Evolutionary conservation across 495 filamentous ascomycete genomes (phyloP).

Genomic region (Penicillium paxilli): DNA sequence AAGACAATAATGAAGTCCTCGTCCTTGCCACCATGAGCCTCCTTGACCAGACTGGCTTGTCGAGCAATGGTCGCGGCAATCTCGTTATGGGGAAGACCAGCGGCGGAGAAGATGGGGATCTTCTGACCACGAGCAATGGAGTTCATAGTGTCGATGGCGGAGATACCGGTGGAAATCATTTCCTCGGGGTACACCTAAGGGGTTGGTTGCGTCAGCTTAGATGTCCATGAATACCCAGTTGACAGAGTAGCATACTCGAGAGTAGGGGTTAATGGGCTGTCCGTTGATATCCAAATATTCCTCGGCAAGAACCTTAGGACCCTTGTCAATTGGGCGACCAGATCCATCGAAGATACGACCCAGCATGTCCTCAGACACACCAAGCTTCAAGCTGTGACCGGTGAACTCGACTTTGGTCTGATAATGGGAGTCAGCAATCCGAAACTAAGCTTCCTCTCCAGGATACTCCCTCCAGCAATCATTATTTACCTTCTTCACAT

Average conservation of each 20-base stretch:
- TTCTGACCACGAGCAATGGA: conserved; percentile 99
- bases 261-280: conserved; percentile 98
- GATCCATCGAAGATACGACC: conserved; percentile 99
- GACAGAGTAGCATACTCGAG: conserved; percentile 61
- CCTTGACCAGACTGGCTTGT: conserved; percentile 95
- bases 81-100: conserved; percentile 98
- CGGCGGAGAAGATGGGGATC: conserved; percentile 98
- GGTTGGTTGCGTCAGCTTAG: conserved; percentile 15
- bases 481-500: conserved; percentile 85
- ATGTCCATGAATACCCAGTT: not conserved
- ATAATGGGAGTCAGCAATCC: conserved; percentile 22
- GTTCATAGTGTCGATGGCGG: conserved; percentile 99
- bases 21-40: conserved; percentile 92
- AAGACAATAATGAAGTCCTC: conserved; percentile 99
- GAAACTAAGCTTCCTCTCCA: not conserved
- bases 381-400: conserved; percentile 94
- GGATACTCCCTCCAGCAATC: too few relatives aligned
- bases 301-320: conserved; percentile 95
- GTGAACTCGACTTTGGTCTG: conserved; percentile 96
- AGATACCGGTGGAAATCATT: conserved; percentile 99
- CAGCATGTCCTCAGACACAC: conserved; percentile 99
- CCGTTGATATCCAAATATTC: conserved; percentile 99
- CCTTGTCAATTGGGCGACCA: conserved; percentile 96
- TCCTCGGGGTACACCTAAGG: conserved; percentile 93
- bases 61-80: conserved; percentile 97